Conservation (phyloP, 495 filamentous ascomycete species). For the Neurospora intermedia region DNA sequence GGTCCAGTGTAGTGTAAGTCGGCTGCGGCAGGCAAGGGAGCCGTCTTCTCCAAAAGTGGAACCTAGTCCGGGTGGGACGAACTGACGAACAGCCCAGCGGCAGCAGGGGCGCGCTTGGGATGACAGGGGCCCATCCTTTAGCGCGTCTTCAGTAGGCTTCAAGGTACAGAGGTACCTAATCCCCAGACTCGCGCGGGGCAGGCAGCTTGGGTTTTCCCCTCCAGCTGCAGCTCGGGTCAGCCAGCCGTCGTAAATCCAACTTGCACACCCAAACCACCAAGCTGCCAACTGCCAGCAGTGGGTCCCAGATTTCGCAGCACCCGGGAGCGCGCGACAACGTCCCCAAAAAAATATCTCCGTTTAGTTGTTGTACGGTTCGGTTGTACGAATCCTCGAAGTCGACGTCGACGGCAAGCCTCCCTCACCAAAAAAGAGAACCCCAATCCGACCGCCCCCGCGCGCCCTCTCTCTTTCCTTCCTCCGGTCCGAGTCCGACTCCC, state of each 20-base stretch:
- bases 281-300: not conserved
- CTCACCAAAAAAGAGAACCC: slow-evolving; percentile 3
- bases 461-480: slow-evolving; percentile 2
- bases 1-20: not conserved
- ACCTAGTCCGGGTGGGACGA: not conserved
- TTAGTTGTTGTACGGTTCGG: not conserved
- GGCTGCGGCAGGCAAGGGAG: not conserved
- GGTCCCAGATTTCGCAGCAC: not conserved
- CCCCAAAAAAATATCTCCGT: not conserved
- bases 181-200: not conserved
- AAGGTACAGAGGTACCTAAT: not conserved
- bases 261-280: not conserved
- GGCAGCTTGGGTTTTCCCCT: not conserved
- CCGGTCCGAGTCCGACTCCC: not conserved
- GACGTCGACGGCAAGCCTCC: not conserved
- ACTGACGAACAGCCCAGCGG: not conserved
- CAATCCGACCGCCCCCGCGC: slow-evolving; percentile 5
- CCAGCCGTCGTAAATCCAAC: not conserved
- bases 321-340: not conserved
- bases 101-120: not conserved
- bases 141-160: not conserved
- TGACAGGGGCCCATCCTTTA: not conserved
- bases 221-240: not conserved
- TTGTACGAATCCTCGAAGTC: not conserved
- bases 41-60: not conserved